Evolutionary conservation across 495 filamentous ascomycete species (phyloP), one percentile per base, ranked within the genome.

Genomic region (Podospora bellae-mahoneyi): DNA sequence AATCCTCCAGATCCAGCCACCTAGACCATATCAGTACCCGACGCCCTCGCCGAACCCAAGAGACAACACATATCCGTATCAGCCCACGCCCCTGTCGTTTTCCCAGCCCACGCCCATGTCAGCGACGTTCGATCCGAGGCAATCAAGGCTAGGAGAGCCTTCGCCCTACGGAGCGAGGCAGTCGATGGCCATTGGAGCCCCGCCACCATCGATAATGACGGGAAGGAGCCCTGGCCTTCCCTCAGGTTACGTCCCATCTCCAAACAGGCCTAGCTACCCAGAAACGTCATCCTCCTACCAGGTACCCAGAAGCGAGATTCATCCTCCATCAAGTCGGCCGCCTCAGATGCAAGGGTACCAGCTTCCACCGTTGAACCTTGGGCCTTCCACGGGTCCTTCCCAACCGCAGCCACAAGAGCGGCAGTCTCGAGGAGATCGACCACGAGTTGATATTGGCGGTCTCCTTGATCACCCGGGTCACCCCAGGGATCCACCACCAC

Each of bases 371-470:
- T 61, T 71, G 5, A 85, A 85, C 57, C 78, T 83, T 32, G 81
- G 78, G 44, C 83, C 79, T 66, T 78, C 78, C 26, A 72, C 76
- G 26, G 66, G 70, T 26, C 70, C 70, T 1, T 70, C 77, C 19
- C 69, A 67, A 58, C 55, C 13, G 10, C 63, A 65, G 39, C 39
- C 39, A 48, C 57, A 16, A n/a, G 30, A 64, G n/a, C 27, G 53
- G 28, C 67, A 73, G 15, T 34, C 66, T 23, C 81, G 80, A 72
- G 83, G 83, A 62, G 83, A 84, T 58, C 78, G 82, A 30, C 74
- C 78, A 57, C 79, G 84, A 15, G 80, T 87, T 34, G 85, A 85
- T 66, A 87, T 87, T 68, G 81, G 82, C 27, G 85, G 84, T 34
- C 75, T 87, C 48, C 78, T 87, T 54, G 83, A 85, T 34, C 81